Conservation (phyloP, 345 rosid genomes). For the Ceriops decandra region DNA sequence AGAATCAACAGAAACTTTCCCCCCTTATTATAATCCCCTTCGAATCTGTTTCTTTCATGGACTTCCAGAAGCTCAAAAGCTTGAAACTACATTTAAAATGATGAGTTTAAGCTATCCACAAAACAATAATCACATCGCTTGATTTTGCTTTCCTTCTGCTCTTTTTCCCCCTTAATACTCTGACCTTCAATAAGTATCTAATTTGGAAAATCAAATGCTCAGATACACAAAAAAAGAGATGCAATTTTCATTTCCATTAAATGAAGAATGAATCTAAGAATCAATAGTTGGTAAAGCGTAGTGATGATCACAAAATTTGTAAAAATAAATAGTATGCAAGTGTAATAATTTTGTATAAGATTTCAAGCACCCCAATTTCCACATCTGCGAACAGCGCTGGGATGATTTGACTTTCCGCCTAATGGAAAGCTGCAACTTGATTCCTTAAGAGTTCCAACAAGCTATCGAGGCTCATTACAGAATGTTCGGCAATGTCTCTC, state of each 20-base stretch:
- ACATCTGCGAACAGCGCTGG: not conserved
- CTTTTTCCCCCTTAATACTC: no score
- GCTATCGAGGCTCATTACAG: slow-evolving; percentile 51
- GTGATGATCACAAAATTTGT: no score
- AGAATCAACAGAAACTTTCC: no score
- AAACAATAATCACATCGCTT: no score
- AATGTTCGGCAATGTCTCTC: slow-evolving; percentile 64
- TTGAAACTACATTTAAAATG: no score
- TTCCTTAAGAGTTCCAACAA: slow-evolving; percentile 56
- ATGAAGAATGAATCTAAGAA: not conserved
- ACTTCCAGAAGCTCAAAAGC: no score
- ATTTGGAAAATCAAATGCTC: not conserved
- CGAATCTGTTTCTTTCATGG: no score
- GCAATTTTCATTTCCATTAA: not conserved
- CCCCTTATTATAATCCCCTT: no score
- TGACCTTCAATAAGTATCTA: not conserved
- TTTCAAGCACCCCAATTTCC: not conserved
- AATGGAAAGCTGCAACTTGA: slow-evolving; percentile 53
- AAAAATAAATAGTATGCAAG: not conserved
- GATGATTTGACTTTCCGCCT: slow-evolving; percentile 14
- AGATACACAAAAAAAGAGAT: not conserved
- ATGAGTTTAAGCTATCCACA: no score
- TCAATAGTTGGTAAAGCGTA: no score
- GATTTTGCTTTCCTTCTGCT: no score
- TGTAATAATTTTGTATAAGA: not conserved